Evolutionary conservation across 768 basidiomycete species (phyloP).

Genomic region (Dioszegia crocea): DNA sequence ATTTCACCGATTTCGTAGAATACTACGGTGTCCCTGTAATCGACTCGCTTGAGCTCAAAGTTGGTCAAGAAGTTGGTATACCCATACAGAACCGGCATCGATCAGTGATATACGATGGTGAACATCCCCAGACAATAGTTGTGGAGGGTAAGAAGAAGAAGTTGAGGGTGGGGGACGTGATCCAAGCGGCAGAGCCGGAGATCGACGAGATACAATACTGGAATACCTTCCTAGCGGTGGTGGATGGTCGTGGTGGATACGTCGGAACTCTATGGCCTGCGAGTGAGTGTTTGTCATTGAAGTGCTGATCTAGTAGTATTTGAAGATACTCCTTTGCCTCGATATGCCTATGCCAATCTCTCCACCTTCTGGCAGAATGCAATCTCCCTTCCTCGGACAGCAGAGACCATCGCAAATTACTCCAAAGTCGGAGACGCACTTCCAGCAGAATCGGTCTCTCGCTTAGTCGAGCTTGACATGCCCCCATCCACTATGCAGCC

Average conservation of each 20-base stretch:
- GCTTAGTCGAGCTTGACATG: not conserved
- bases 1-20: not conserved
- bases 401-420: not conserved
- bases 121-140: conserved; percentile 2
- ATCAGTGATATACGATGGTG: conserved; percentile 13
- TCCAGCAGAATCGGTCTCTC: not conserved
- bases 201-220: conserved; percentile 1
- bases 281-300: not conserved
- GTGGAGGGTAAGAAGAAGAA: not conserved
- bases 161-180: conserved; percentile 1
- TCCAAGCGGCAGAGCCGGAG: conserved; percentile 3
- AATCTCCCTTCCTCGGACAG: not conserved
- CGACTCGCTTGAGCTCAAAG: conserved; percentile 14
- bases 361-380: too few relatives aligned
- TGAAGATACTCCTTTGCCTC: not conserved
- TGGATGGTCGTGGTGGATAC: not conserved
- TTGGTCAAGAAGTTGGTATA: not conserved
- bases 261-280: not conserved
- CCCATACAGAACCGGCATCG: not conserved
- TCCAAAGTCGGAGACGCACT: not conserved
- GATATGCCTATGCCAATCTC: not conserved
- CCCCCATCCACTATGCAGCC: not conserved
- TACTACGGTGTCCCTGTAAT: conserved; percentile 5
- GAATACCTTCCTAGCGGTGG: not conserved
- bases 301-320: not conserved